Evolutionary conservation across 2,329 filamentous ascomycete genomes (phyloP), one percentile per base, ranked within the genome.

Genomic region (Bipolaris zeicola): DNA sequence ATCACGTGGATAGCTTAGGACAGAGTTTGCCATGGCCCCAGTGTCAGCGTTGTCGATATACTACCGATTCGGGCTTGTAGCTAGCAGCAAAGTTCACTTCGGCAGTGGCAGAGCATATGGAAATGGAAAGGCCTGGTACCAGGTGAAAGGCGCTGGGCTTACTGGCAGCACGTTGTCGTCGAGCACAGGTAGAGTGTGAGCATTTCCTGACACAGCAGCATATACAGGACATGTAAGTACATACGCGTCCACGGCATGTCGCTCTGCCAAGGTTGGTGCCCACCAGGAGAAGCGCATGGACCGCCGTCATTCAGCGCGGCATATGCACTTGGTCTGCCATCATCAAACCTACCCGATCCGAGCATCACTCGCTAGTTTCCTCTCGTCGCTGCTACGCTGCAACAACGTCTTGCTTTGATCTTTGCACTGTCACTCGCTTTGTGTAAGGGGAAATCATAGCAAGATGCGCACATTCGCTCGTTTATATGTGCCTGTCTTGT

Each of bases 401-500:
- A 28, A 28, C 33, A 26, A 50, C 51, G 33, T 61, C 52, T 63
- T 59, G 44, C 47, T 31, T 48, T 48, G 56, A 59, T 52, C 55
- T 59, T 64, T 20, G 45, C 60, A 63, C 45, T 42, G 57, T 66
- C 65, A 53, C 62, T 69, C 64, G 61, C 62, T 69, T 46, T 50
- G 48, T 64, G 60, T 61, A 38, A 46, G 55, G 49, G 56, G 48
- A 50, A 50, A 47, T 31, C 44, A 41, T 28, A 47, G 47, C 59
- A 68, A 24, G 13, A 73, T 73, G 71, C 60, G 66, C 62, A 66
- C 43, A 36, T 52, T 52, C 36, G 52, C 61, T 28, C 48, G 50
- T 50, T 31, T 72, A 14, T 52, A 70, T 22, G 57, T 62, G 52
- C 41, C 54, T 45, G 60, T 52, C 6, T 41, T 67, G 26, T 50